phyloP scores from a whole-genome alignment of 2,329 filamentous ascomycete genomes.

The Aspergillus calidoustus region DNA sequence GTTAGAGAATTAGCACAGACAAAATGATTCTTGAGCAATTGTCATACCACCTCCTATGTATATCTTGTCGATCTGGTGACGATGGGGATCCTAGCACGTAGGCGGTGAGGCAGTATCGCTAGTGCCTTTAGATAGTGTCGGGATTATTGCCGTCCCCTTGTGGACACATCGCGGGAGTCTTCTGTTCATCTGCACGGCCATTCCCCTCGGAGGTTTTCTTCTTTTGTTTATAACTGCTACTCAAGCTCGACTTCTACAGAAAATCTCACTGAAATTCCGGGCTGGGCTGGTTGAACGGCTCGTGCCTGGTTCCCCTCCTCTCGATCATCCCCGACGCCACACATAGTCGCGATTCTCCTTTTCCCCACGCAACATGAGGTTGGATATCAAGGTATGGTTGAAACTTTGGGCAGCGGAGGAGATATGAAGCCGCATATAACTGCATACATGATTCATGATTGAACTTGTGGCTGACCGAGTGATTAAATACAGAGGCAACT shows the following conservation, averaged over 20 bases:
- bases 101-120: conserved; percentile 33
- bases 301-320: conserved; percentile 35
- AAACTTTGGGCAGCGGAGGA: not conserved
- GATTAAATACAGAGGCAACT: conserved; percentile 68
- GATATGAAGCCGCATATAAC: conserved; percentile 2
- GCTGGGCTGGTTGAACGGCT: conserved; percentile 41
- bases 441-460: conserved; percentile 9
- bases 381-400: conserved; percentile 62
- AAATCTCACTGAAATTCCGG: conserved; percentile 21
- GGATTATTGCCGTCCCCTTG: conserved; percentile 36
- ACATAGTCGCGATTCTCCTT: conserved; percentile 38
- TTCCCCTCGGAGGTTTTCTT: conserved; percentile 26
- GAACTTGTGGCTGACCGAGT: conserved; percentile 44
- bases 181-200: conserved; percentile 21
- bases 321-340: conserved; percentile 39
- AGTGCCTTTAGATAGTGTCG: conserved; percentile 38
- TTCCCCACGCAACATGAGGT: conserved; percentile 55
- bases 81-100: conserved; percentile 21
- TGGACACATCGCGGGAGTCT: conserved; percentile 37
- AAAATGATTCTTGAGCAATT: not conserved
- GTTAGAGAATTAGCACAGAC: not conserved
- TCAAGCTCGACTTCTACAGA: conserved; percentile 15
- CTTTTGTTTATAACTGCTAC: conserved; percentile 8
- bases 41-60: not conserved
- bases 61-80: not conserved